Evolutionary conservation across 345 rosid genomes (phyloP).

Genomic region (Hypericum perforatum): DNA sequence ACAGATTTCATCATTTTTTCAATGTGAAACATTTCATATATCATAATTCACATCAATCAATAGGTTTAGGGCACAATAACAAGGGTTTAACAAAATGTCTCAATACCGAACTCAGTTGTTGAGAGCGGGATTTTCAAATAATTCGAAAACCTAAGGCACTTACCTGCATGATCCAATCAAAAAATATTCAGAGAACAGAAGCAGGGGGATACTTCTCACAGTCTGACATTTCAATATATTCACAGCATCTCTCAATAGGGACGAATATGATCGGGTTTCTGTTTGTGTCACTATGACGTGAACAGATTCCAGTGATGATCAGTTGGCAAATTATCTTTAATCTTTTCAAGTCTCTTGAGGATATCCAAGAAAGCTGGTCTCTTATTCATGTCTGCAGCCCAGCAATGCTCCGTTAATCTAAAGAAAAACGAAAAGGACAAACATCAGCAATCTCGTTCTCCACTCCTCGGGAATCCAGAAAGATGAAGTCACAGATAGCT

Average conservation of each 20-base stretch:
- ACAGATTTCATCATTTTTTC: background rate
- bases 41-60: slow-evolving; percentile 11
- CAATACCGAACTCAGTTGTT: too few species aligned
- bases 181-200: too few species aligned
- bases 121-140: too few species aligned
- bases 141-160: too few species aligned
- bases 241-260: slow-evolving; percentile 7
- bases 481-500: background rate
- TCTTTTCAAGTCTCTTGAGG: slow-evolving; percentile 83
- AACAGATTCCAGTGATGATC: slow-evolving; percentile 87
- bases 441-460: slow-evolving; percentile 9
- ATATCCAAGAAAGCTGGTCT: slow-evolving; percentile 92
- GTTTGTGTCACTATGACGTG: slow-evolving; percentile 32
- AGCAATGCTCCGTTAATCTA: slow-evolving; percentile 72
- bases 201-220: too few species aligned
- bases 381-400: slow-evolving; percentile 79
- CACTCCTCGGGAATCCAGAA: background rate
- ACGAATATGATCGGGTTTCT: background rate
- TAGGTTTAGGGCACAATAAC: too few species aligned
- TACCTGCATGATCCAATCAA: too few species aligned
- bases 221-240: too few species aligned
- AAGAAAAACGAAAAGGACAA: slow-evolving; percentile 12
- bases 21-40: background rate
- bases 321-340: slow-evolving; percentile 50
- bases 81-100: too few species aligned